These are phyloP conservation scores for Dryas alaskensis DNA, from an alignment of 306 rosid genomes.

Conservation along the genomic window DNA sequence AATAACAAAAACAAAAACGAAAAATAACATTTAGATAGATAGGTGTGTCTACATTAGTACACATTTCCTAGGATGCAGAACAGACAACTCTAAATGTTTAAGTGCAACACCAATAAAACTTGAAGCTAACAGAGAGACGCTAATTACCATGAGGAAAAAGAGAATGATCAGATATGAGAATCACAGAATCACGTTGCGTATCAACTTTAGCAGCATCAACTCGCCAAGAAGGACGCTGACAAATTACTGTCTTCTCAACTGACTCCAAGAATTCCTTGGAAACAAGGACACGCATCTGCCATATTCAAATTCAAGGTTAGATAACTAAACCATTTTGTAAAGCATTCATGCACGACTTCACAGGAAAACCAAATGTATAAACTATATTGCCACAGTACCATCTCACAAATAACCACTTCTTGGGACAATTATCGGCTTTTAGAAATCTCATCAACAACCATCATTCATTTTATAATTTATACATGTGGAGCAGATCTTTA, in stretches of 20 bases:
- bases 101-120: constrained; percentile 4
- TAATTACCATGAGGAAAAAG: constrained; percentile 59
- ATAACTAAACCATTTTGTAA: constrained; percentile 16
- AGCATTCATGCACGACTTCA: background rate
- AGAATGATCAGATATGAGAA: constrained; percentile 82
- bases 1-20: background rate
- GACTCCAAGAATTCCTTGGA: constrained; percentile 61
- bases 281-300: constrained; percentile 55
- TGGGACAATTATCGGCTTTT: background rate
- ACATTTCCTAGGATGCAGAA: background rate
- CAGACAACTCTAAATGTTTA: background rate
- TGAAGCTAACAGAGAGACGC: background rate
- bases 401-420: background rate
- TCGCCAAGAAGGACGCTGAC: constrained; percentile 80
- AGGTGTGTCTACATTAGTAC: background rate
- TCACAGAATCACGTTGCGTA: constrained; percentile 52
- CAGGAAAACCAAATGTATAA: background rate
- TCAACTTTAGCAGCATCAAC: constrained; percentile 71
- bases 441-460: background rate
- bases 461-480: background rate
- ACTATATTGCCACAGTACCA: constrained; percentile 2
- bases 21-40: background rate
- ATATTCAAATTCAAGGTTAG: constrained; percentile 22
- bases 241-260: constrained; percentile 44
- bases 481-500: background rate